Percentiles rank a stretch among this genome's conserved stretches.
phyloP scores from a whole-genome alignment of 331 rosid species.

The Erythrophleum ivorense region DNA sequence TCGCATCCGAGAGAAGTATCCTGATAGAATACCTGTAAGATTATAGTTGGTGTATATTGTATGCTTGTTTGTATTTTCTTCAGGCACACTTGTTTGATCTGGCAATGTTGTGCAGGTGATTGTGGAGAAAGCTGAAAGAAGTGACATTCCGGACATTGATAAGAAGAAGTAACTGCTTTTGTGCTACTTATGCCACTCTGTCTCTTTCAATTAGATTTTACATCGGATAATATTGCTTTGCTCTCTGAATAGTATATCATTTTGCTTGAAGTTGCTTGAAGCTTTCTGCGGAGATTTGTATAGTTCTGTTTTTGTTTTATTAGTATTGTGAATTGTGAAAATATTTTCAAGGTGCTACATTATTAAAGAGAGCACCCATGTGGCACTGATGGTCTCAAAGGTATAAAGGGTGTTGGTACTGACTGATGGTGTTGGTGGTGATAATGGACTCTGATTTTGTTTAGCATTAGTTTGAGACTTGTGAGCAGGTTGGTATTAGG shows the following conservation, averaged over 20 bases:
- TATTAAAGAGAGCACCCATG: not conserved
- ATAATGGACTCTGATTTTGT: constrained; percentile 14
- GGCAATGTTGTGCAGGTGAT: constrained; percentile 59
- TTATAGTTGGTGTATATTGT: constrained; percentile 4
- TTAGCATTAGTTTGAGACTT: not conserved
- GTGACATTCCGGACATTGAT: constrained; percentile 78
- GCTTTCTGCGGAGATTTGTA: constrained; percentile 2
- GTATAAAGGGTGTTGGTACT: not conserved
- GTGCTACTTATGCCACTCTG: not conserved
- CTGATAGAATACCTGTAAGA: constrained; percentile 85
- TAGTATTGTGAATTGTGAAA: not conserved
- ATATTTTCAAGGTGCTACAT: not conserved
- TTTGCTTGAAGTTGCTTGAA: not conserved
- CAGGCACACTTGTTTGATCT: constrained; percentile 27
- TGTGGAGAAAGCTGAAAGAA: constrained; percentile 85
- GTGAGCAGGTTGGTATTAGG: too few relatives aligned
- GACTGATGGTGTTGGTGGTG: not conserved
- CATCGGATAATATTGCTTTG: constrained; percentile 2
- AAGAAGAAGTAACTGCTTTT: constrained; percentile 67
- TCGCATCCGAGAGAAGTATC: constrained; percentile 83
- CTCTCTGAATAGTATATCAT: not conserved
- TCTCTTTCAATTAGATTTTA: constrained; percentile 1
- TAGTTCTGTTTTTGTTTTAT: not conserved
- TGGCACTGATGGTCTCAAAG: constrained; percentile 10
- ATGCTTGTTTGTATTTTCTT: constrained; percentile 17